Conservation (phyloP, 106 monocot species). For the Dendrobium nobile region DNA sequence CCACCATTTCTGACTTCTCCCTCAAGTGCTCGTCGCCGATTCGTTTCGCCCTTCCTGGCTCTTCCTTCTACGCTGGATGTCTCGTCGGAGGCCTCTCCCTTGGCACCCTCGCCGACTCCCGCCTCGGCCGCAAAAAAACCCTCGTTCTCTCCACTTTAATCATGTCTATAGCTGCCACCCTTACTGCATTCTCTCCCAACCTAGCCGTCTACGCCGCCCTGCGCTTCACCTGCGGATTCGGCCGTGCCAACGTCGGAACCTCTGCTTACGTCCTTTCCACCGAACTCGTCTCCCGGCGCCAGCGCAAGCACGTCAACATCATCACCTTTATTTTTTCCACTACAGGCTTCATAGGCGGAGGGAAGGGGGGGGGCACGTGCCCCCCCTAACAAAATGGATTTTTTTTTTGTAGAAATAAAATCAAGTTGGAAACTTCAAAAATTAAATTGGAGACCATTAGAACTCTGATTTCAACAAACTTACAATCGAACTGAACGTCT, state of each 20-base stretch:
- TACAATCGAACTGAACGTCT: no score
- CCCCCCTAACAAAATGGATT: no score
- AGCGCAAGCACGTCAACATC: conserved; percentile 11
- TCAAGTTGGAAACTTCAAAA: no score
- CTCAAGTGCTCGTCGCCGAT: conserved; percentile 12
- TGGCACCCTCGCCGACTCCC: conserved; percentile 21
- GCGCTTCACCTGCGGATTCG: conserved; percentile 19
- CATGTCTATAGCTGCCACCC: conserved; percentile 7
- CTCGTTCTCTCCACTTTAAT: conserved; percentile 22
- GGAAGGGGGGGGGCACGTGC: no score
- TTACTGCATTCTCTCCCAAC: conserved; percentile 13
- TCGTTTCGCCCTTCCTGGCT: conserved; percentile 10
- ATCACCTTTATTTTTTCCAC: conserved; percentile 19
- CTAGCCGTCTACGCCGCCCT: conserved; percentile 12
- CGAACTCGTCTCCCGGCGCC: conserved; percentile 11
- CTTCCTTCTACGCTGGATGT: conserved; percentile 25
- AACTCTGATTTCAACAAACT: no score
- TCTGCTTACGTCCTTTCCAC: conserved; percentile 16
- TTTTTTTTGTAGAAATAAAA: no score
- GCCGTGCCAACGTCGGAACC: conserved; percentile 13
- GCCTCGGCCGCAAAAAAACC: conserved; percentile 25
- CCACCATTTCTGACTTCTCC: conserved; percentile 20
- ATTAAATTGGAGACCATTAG: no score
- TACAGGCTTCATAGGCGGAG: neutral
- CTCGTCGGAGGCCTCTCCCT: conserved; percentile 22